phyloP scores from a whole-genome alignment of 805 yeast genomes.

The Ogataea dorogensis region DNA sequence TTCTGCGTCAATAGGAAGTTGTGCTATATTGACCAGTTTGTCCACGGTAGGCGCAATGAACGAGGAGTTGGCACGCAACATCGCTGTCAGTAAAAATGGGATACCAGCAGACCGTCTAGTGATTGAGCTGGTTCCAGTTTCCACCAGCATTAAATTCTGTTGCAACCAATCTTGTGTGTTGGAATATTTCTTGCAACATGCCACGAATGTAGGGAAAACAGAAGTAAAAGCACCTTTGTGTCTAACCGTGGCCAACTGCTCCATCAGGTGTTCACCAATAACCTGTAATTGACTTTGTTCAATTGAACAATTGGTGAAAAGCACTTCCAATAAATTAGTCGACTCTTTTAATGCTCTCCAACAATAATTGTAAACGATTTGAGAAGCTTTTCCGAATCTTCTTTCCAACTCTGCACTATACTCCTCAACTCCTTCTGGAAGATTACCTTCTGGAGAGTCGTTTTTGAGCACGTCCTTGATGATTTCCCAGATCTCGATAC shows the following conservation, averaged over 20 bases:
- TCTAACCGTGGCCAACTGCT: constrained; percentile 68
- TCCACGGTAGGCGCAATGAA: constrained; percentile 51
- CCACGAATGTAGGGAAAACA: constrained; percentile 74
- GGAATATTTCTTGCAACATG: constrained; percentile 50
- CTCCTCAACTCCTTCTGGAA: constrained; percentile 46
- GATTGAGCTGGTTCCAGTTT: constrained; percentile 62
- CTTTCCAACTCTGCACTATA: constrained; percentile 33
- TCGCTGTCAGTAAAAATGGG: constrained; percentile 75
- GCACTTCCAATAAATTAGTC: constrained; percentile 47
- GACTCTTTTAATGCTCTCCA: constrained; percentile 87
- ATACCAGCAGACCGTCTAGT: constrained; percentile 92
- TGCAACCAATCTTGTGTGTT: constrained; percentile 50
- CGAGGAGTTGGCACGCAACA: constrained; percentile 52
- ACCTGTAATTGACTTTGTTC: constrained; percentile 29
- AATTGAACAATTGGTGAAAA: constrained; percentile 40
- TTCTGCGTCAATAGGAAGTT: constrained; percentile 43
- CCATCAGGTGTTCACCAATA: constrained; percentile 55
- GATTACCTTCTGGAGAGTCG: constrained; percentile 69
- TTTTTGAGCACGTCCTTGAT: constrained; percentile 53
- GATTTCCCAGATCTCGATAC: constrained; percentile 40
- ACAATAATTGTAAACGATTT: constrained; percentile 59
- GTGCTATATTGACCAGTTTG: constrained; percentile 53
- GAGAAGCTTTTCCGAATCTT: constrained; percentile 39
- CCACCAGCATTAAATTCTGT: constrained; percentile 42
- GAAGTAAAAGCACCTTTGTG: constrained; percentile 94